Conservation (phyloP, 2,329 filamentous ascomycete species). For the Calonectria fujianensis region DNA sequence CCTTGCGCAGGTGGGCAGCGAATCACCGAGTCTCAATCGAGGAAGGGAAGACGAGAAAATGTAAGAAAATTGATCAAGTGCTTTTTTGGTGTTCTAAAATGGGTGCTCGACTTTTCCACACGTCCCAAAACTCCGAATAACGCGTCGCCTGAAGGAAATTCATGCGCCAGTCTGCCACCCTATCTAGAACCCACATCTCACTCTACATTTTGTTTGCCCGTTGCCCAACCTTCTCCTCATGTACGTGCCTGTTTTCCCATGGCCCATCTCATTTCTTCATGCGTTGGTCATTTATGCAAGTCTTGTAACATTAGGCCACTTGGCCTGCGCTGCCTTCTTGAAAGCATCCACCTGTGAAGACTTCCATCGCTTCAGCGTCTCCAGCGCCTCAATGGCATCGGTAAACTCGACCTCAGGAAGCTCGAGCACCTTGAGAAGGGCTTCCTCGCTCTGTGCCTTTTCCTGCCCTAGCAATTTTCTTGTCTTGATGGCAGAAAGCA, state of each 20-base stretch:
- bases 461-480: conserved; percentile 76
- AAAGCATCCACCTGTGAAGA: conserved; percentile 69
- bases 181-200: conserved; percentile 38
- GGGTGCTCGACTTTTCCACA: conserved; percentile 51
- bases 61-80: conserved; percentile 36
- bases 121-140: conserved; percentile 53
- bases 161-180: conserved; percentile 51
- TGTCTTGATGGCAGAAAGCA: conserved; percentile 78
- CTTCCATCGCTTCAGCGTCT: conserved; percentile 68
- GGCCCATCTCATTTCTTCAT: conserved; percentile 24
- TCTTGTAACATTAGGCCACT: conserved; percentile 71
- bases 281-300: conserved; percentile 59
- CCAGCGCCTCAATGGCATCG: conserved; percentile 71
- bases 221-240: background rate
- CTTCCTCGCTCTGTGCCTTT: conserved; percentile 74
- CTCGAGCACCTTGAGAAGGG: conserved; percentile 76
- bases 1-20: background rate
- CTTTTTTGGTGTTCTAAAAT: conserved; percentile 50
- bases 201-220: conserved; percentile 26
- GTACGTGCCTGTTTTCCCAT: conserved; percentile 26
- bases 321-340: conserved; percentile 67
- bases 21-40: conserved; percentile 2
- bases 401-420: conserved; percentile 70
- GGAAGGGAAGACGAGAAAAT: background rate
- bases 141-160: conserved; percentile 39